Conservation (phyloP, 2,329 filamentous ascomycete genomes). For the Sclerotinia glacialis region DNA sequence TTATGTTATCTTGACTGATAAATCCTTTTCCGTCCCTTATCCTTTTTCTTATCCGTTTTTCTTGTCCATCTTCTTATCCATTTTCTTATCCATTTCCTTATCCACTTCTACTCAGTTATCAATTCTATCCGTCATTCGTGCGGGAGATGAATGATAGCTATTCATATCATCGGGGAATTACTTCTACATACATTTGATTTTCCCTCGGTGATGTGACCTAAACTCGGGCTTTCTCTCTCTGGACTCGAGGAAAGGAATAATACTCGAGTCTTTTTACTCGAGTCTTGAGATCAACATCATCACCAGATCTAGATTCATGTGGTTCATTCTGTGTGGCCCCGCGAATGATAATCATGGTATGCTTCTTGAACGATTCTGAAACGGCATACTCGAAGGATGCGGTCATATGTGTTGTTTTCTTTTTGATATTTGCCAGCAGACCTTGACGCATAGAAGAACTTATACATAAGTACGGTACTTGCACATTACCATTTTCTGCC, state of each 20-base stretch:
- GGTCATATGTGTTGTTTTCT: slow-evolving; percentile 14
- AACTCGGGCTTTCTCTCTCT: slow-evolving; percentile 8
- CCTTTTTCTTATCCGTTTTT: neutral
- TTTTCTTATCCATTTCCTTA: neutral
- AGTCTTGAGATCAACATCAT: slow-evolving; percentile 8
- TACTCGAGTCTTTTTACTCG: neutral
- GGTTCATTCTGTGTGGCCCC: neutral
- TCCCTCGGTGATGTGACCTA: neutral
- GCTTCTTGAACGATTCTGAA: neutral
- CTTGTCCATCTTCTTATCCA: neutral
- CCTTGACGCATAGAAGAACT: too few relatives aligned
- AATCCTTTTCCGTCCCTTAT: neutral
- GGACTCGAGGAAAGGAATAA: neutral
- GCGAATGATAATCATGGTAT: neutral
- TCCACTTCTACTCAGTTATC: neutral
- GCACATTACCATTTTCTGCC: too few relatives aligned
- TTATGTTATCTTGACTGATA: neutral
- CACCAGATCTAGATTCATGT: slow-evolving; percentile 15
- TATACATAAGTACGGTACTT: too few relatives aligned
- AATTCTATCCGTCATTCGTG: neutral
- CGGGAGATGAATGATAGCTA: neutral
- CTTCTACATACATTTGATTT: neutral
- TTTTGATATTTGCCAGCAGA: slow-evolving; percentile 1
- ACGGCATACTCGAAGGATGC: neutral
- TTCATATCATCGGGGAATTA: neutral